A percentile compares a stretch with the other conserved stretches of the same genome.
Conservation (phyloP, 306 rosid species). For the Dalbergia oliveri region DNA sequence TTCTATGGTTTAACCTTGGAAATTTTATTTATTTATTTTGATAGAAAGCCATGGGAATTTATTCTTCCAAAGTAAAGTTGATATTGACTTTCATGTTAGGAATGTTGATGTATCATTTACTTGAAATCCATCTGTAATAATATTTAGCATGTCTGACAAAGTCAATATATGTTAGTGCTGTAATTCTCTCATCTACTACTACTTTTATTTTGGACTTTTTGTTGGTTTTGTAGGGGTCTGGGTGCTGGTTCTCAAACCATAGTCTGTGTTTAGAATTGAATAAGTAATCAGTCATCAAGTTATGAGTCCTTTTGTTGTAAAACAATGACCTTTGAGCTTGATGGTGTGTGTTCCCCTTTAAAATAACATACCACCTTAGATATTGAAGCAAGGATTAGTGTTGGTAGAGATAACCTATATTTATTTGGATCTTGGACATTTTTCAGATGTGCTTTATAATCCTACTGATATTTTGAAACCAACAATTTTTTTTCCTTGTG, state of each 20-base stretch:
- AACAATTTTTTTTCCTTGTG: conserved; percentile 2
- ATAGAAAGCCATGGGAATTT: neutral
- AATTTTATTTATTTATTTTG: neutral
- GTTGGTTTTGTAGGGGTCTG: neutral
- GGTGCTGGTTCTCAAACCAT: neutral
- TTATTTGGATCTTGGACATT: conserved; percentile 9
- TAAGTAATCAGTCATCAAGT: conserved; percentile 25
- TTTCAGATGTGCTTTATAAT: neutral
- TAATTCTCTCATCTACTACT: neutral
- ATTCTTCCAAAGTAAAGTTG: conserved; percentile 8
- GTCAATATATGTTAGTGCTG: conserved; percentile 1
- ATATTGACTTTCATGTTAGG: conserved; percentile 23
- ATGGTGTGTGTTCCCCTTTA: neutral
- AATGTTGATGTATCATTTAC: neutral
- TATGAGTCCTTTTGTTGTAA: conserved; percentile 2
- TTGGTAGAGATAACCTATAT: neutral
- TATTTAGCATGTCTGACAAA: neutral
- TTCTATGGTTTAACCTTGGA: conserved; percentile 7
- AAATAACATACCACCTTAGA: conserved; percentile 13
- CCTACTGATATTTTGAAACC: conserved; percentile 17
- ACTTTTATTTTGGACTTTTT: neutral
- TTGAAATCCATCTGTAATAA: conserved; percentile 13
- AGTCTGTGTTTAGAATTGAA: conserved; percentile 20
- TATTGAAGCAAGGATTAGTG: neutral
- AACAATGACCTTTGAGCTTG: conserved; percentile 30